phyloP scores from a whole-genome alignment of 78 protist genomes.

The Blattamonas nauphoetae region DNA sequence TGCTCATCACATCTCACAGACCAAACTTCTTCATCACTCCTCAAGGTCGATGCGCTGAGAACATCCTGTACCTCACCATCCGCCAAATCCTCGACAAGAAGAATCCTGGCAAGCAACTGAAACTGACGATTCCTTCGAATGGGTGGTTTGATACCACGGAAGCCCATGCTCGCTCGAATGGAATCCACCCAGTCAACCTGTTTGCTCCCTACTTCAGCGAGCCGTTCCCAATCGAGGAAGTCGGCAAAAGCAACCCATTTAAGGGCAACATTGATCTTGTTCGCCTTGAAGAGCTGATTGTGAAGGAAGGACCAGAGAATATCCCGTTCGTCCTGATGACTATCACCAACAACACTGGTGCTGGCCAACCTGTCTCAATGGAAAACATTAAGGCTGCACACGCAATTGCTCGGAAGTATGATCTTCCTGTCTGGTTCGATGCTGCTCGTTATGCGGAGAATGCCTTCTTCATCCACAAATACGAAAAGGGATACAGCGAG shows the following conservation, averaged over 20 bases:
- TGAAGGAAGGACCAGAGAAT: background rate
- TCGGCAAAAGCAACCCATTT: constrained; percentile 14
- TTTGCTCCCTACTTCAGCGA: constrained; percentile 10
- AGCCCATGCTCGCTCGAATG: background rate
- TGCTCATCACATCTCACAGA: background rate
- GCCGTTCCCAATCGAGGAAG: background rate
- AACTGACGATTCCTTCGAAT: background rate
- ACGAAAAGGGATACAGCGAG: constrained; percentile 2
- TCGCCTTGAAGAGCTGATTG: background rate
- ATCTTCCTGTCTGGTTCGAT: constrained; percentile 9
- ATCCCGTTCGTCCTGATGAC: constrained; percentile 8
- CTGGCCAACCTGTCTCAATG: constrained; percentile 23
- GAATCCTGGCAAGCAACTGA: background rate
- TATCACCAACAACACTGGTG: constrained; percentile 17
- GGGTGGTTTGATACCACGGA: constrained; percentile 25
- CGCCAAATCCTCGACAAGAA: background rate
- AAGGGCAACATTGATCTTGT: constrained; percentile 1
- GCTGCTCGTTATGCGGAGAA: constrained; percentile 23
- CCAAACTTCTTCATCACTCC: constrained; percentile 12
- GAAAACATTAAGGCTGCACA: background rate
- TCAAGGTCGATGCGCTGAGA: constrained; percentile 15
- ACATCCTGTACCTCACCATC: background rate
- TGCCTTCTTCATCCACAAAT: constrained; percentile 15
- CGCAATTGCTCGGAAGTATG: background rate
- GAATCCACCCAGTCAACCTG: constrained; percentile 4